These are phyloP conservation scores for Paraurostyla sp. DNA, from an alignment of 73 alveolate species.

Conservation along the genomic window DNA sequence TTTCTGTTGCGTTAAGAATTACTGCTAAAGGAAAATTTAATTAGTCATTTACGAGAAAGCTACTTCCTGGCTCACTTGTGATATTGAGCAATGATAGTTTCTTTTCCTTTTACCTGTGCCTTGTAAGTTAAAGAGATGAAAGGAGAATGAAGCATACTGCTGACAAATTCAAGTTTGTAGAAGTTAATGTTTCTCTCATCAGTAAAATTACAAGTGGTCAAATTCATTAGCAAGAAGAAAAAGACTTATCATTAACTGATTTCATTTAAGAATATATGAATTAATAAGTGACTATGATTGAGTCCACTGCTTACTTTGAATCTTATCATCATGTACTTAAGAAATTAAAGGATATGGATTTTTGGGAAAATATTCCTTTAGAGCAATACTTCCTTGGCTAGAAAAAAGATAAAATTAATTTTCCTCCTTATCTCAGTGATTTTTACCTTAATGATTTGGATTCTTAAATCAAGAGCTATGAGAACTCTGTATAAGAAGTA, in stretches of 20 bases:
- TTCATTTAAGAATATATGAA: neutral
- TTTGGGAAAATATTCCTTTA: neutral
- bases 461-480: neutral
- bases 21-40: neutral
- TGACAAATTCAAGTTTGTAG: neutral
- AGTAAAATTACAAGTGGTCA: too few species aligned
- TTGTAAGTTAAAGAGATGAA: neutral
- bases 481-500: too few species aligned
- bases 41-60: neutral
- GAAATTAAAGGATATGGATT: constrained; percentile 30
- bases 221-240: too few species aligned
- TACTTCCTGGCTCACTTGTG: neutral
- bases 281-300: neutral
- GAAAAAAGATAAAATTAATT: neutral
- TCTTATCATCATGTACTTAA: constrained; percentile 44
- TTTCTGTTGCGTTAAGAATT: neutral
- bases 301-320: constrained; percentile 59
- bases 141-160: neutral
- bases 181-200: too few species aligned
- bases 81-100: neutral
- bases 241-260: too few species aligned
- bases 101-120: neutral
- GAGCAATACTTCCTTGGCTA: neutral
- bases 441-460: neutral
- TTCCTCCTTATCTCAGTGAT: neutral